Conservation (phyloP, 2,329 filamentous ascomycete species). For the Macrophomina tecta region DNA sequence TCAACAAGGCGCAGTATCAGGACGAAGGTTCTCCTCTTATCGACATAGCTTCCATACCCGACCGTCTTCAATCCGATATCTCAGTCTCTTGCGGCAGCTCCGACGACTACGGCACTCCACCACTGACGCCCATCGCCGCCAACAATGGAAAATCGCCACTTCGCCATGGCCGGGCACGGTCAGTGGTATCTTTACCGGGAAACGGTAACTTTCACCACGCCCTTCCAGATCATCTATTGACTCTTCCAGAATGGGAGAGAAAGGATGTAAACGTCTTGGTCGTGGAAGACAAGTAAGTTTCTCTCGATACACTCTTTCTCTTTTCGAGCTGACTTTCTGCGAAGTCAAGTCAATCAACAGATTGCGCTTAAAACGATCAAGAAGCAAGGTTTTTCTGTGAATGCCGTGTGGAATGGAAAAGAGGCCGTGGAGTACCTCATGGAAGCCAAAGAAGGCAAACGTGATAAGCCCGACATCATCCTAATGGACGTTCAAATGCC, state of each 20-base stretch:
- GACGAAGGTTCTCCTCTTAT: constrained; percentile 59
- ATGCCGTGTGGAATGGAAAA: constrained; percentile 77
- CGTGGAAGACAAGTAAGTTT: constrained; percentile 77
- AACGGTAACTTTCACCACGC: constrained; percentile 30
- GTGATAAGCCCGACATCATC: constrained; percentile 72
- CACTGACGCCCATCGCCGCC: constrained; percentile 38
- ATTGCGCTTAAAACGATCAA: constrained; percentile 77
- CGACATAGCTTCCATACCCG: constrained; percentile 68
- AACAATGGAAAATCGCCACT: constrained; percentile 29
- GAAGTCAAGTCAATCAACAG: constrained; percentile 69
- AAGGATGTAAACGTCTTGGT: constrained; percentile 72
- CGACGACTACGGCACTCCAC: constrained; percentile 60
- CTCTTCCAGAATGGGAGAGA: constrained; percentile 63
- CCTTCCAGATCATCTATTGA: constrained; percentile 45
- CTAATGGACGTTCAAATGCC: constrained; percentile 75
- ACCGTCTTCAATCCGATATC: constrained; percentile 64
- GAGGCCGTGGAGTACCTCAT: constrained; percentile 76
- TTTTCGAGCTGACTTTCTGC: constrained; percentile 9
- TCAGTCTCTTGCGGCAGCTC: constrained; percentile 71
- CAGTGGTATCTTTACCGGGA: constrained; percentile 7
- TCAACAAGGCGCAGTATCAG: constrained; percentile 70
- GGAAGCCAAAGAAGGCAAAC: constrained; percentile 56
- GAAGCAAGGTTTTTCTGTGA: constrained; percentile 74
- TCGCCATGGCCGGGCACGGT: constrained; percentile 19
- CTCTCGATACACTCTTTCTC: neutral